Conservation (phyloP, 805 yeast species). For the Candida dendrica region DNA sequence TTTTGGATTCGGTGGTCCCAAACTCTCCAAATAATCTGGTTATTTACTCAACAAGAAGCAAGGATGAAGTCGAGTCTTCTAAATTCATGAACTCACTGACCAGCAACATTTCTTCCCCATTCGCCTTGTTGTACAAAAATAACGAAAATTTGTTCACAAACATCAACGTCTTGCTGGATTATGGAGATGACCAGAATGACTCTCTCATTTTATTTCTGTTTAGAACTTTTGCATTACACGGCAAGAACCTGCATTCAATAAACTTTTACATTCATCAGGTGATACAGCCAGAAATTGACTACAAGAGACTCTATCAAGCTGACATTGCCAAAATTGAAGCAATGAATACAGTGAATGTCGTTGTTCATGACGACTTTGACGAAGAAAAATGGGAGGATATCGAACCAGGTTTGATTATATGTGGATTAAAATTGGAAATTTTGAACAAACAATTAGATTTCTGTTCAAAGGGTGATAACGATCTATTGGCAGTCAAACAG, state of each 20-base stretch:
- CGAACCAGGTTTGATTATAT: not conserved
- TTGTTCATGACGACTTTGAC: not conserved
- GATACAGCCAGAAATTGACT: not conserved
- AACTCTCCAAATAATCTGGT: conserved; percentile 24
- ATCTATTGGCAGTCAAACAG: not conserved
- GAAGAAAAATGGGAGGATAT: not conserved
- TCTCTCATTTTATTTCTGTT: not conserved
- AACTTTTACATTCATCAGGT: not conserved
- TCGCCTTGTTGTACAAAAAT: not conserved
- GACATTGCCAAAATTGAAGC: not conserved
- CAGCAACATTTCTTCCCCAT: not conserved
- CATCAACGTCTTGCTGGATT: not conserved
- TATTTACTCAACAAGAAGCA: conserved; percentile 10
- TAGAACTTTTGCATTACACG: not conserved
- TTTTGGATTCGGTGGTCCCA: conserved; percentile 72
- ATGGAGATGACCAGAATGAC: not conserved
- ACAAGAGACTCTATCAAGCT: not conserved
- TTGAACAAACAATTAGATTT: not conserved
- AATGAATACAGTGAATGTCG: not conserved
- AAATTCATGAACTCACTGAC: not conserved
- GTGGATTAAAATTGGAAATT: not conserved
- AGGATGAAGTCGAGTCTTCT: conserved; percentile 4
- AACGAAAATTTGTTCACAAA: not conserved
- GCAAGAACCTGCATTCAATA: not conserved
- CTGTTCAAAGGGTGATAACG: not conserved